Conservation (phyloP, 2,329 filamentous ascomycete genomes). For the Nemania bipapillata region DNA sequence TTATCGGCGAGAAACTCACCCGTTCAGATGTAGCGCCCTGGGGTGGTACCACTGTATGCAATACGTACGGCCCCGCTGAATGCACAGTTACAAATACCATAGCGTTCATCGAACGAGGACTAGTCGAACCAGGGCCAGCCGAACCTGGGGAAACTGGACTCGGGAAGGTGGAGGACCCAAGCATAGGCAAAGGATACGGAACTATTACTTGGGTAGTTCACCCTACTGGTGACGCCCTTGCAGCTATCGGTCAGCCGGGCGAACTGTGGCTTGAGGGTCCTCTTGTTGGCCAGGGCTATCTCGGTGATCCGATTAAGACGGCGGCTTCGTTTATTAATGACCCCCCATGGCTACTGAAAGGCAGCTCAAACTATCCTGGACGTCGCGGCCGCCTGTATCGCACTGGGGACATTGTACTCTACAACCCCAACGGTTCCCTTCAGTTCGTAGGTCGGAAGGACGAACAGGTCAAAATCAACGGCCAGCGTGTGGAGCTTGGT, state of each 20-base stretch:
- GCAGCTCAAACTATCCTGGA: background rate
- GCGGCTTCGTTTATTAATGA: constrained; percentile 3
- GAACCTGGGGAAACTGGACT: constrained; percentile 8
- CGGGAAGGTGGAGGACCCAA: constrained; percentile 4
- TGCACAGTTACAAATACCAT: constrained; percentile 10
- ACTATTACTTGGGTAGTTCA: constrained; percentile 8
- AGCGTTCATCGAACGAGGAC: constrained; percentile 9
- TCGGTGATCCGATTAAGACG: background rate
- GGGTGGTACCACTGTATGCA: constrained; percentile 8
- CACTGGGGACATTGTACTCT: constrained; percentile 5
- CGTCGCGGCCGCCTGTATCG: background rate
- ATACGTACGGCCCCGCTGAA: constrained; percentile 10
- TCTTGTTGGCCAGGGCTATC: background rate
- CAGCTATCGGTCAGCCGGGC: background rate
- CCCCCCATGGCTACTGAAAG: background rate
- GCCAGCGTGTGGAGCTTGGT: constrained; percentile 4
- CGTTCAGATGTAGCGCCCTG: constrained; percentile 6
- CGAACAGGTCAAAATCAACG: constrained; percentile 3
- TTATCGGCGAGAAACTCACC: constrained; percentile 8
- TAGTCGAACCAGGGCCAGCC: constrained; percentile 9
- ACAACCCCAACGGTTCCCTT: background rate
- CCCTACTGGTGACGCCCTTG: constrained; percentile 2
- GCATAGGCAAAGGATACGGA: constrained; percentile 11
- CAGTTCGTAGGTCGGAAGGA: constrained; percentile 10
- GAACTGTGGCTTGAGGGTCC: constrained; percentile 14